These are phyloP conservation scores for Aspergillus sclerotiicarbonarius DNA, from an alignment of 495 filamentous ascomycete species.

Conservation along the genomic window DNA sequence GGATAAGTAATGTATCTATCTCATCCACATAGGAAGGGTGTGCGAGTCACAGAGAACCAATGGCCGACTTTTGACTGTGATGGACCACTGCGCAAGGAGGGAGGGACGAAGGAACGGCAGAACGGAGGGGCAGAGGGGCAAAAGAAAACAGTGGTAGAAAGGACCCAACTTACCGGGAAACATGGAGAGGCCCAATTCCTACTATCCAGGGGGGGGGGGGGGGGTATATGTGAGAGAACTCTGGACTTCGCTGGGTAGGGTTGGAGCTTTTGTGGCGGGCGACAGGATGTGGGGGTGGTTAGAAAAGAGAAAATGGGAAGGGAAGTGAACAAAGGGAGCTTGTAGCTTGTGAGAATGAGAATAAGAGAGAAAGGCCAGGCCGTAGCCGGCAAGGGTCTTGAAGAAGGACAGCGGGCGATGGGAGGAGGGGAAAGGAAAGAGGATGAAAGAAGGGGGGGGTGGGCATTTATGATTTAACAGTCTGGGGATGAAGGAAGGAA, in stretches of 20 bases:
- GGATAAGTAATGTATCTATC: not conserved
- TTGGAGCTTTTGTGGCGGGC: no score
- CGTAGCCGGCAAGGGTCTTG: not conserved
- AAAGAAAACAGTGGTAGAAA: not conserved
- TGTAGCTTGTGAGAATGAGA: not conserved
- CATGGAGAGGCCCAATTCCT: not conserved
- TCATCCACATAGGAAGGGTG: not conserved
- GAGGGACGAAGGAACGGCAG: no score
- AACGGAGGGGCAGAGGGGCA: no score
- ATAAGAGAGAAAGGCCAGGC: not conserved
- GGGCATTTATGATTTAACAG: not conserved
- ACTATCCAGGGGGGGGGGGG: not conserved
- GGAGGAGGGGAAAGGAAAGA: constrained; percentile 16
- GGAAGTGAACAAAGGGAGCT: not conserved
- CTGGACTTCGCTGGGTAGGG: no score
- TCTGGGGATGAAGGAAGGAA: constrained; percentile 14
- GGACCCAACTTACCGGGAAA: not conserved
- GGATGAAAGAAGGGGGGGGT: constrained; percentile 6
- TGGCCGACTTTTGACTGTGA: not conserved
- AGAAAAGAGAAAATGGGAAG: not conserved
- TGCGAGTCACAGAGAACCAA: not conserved
- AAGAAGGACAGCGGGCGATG: constrained; percentile 7
- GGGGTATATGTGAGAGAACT: not conserved
- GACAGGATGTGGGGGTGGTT: not conserved
- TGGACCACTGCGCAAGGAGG: not conserved